These are phyloP conservation scores for Blepharisma japonicum DNA, from an alignment of 73 alveolate genomes.

Conservation along the genomic window DNA sequence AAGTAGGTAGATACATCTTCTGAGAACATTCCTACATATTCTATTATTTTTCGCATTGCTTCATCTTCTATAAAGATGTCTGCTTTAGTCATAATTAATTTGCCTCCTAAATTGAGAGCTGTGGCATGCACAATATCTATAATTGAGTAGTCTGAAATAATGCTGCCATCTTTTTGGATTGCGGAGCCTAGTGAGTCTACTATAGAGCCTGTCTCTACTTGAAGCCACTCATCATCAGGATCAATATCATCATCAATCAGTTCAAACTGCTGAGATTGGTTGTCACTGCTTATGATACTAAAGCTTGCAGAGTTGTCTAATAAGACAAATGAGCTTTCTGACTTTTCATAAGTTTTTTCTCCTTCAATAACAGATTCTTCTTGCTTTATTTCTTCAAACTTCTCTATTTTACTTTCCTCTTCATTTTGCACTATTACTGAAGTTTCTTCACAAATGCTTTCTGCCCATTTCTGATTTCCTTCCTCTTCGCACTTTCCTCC, in stretches of 20 bases:
- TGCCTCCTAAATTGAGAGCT: neutral
- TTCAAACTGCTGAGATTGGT: slow-evolving; percentile 20
- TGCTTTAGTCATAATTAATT: slow-evolving; percentile 52
- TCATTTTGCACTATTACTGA: neutral
- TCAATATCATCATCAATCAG: slow-evolving; percentile 31
- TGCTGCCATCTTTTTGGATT: neutral
- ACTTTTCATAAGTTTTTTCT: neutral
- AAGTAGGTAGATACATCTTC: slow-evolving; percentile 66
- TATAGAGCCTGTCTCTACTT: slow-evolving; percentile 31
- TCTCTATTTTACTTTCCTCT: slow-evolving; percentile 21
- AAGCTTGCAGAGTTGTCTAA: slow-evolving; percentile 27
- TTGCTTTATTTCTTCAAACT: slow-evolving; percentile 1
- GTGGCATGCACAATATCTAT: neutral
- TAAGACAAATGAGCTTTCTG: neutral
- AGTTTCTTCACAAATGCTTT: neutral
- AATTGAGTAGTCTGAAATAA: neutral
- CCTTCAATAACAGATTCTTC: too few relatives aligned
- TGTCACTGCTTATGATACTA: slow-evolving; percentile 32
- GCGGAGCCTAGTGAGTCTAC: slow-evolving; percentile 24
- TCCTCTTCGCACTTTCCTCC: slow-evolving; percentile 27
- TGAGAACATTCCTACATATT: slow-evolving; percentile 73
- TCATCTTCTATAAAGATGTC: slow-evolving; percentile 80
- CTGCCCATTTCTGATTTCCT: slow-evolving; percentile 9
- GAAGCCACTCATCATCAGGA: slow-evolving; percentile 35
- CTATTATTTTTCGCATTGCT: slow-evolving; percentile 73